These are phyloP conservation scores for Tephrocybe sp. DNA, from an alignment of 768 basidiomycete genomes.

Conservation along the genomic window DNA sequence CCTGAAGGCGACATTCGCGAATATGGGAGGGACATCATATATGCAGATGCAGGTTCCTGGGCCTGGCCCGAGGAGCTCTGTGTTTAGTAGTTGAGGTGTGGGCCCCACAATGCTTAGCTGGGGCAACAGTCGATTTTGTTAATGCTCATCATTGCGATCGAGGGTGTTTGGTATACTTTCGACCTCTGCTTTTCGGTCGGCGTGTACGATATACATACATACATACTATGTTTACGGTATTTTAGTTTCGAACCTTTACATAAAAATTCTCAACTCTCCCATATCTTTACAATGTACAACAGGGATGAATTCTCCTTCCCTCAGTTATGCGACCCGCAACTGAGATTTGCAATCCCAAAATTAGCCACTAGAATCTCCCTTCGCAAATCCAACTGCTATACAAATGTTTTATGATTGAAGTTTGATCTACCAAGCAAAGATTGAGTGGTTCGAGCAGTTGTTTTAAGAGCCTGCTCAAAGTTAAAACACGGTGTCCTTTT, in stretches of 20 bases:
- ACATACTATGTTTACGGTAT: conserved; percentile 4
- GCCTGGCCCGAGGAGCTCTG: conserved; percentile 14
- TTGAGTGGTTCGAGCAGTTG: too few species aligned
- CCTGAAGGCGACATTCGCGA: conserved; percentile 56
- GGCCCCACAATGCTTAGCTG: too few species aligned
- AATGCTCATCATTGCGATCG: neutral
- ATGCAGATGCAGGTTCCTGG: conserved; percentile 17
- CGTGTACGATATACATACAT: neutral
- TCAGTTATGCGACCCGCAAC: too few species aligned
- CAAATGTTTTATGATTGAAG: too few species aligned
- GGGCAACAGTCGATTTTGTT: too few species aligned
- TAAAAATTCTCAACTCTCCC: conserved; percentile 3
- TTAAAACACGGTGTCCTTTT: too few species aligned
- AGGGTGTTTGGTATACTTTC: neutral
- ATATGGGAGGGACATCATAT: conserved; percentile 25
- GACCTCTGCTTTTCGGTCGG: neutral
- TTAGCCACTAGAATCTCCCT: too few species aligned
- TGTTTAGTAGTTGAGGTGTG: conserved; percentile 16
- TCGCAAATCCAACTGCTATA: too few species aligned
- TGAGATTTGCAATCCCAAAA: too few species aligned
- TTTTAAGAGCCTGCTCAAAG: too few species aligned
- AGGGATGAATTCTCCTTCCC: neutral
- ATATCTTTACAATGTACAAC: conserved; percentile 6
- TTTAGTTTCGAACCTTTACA: neutral
- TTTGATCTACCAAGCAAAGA: too few species aligned